Evolutionary conservation across 805 yeast genomes (phyloP).

Genomic region (Nakazawaea pomicola): DNA sequence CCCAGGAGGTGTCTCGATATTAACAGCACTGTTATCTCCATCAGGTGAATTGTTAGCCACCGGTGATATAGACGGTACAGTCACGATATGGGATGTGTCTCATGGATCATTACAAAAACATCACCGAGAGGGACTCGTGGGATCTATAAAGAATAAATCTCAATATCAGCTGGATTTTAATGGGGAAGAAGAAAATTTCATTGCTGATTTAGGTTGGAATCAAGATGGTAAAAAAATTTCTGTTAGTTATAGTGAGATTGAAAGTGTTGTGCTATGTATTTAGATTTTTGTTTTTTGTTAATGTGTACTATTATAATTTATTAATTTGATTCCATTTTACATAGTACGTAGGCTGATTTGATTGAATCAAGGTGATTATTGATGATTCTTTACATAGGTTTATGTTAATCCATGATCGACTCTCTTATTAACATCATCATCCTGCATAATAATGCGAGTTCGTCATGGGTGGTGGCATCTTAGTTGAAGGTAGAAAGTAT

Average conservation of each 20-base stretch:
- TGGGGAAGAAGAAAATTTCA: slow-evolving; percentile 13
- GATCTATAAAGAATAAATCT: slow-evolving; percentile 1
- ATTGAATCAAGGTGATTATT: too few species aligned
- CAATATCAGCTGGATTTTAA: slow-evolving; percentile 21
- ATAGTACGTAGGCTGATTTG: too few species aligned
- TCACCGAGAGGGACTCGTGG: background rate
- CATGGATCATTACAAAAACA: slow-evolving; percentile 8
- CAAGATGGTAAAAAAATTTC: slow-evolving; percentile 19
- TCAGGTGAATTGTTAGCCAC: slow-evolving; percentile 46
- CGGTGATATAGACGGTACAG: slow-evolving; percentile 62
- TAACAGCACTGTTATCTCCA: slow-evolving; percentile 48
- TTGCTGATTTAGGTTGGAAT: slow-evolving; percentile 23
- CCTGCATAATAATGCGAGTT: too few species aligned
- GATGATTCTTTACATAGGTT: too few species aligned
- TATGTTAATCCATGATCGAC: too few species aligned
- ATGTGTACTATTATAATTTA: too few species aligned
- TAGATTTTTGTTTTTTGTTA: background rate
- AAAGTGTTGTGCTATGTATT: slow-evolving; percentile 17
- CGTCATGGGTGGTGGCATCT: too few species aligned
- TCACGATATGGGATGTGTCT: slow-evolving; percentile 46
- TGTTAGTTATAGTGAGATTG: slow-evolving; percentile 21
- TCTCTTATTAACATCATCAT: too few species aligned
- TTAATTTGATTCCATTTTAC: too few species aligned
- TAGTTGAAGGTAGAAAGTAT: too few species aligned
- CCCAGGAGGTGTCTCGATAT: slow-evolving; percentile 49